Conservation (phyloP, 1,139 yeast species). For the Geotrichum aggregatum region DNA sequence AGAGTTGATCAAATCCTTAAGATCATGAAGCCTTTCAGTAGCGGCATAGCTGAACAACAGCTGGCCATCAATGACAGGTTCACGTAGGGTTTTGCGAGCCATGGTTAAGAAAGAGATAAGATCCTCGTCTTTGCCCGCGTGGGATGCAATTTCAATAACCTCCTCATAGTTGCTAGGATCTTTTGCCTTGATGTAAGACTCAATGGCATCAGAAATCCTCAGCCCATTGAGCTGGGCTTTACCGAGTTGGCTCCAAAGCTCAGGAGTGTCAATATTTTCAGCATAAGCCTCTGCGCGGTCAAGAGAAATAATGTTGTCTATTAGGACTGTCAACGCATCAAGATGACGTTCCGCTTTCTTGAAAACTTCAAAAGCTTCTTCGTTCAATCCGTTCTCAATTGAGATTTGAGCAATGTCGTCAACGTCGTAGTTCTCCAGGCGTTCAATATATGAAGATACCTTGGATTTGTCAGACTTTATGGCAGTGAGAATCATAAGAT, state of each 20-base stretch:
- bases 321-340: constrained; percentile 84
- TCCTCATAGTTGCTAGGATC: constrained; percentile 88
- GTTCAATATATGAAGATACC: constrained; percentile 79
- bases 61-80: constrained; percentile 89
- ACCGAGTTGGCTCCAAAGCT: constrained; percentile 93
- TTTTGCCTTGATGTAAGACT: constrained; percentile 75
- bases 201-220: constrained; percentile 86
- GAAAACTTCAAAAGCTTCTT: constrained; percentile 92
- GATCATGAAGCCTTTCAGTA: constrained; percentile 68
- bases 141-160: constrained; percentile 92
- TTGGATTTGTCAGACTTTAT: constrained; percentile 89
- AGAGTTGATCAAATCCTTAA: constrained; percentile 77
- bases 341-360: constrained; percentile 73
- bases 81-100: constrained; percentile 94
- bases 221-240: constrained; percentile 93
- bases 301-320: constrained; percentile 86
- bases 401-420: constrained; percentile 91
- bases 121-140: constrained; percentile 94
- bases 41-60: constrained; percentile 83
- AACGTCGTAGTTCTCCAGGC: constrained; percentile 86
- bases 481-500: constrained; percentile 85
- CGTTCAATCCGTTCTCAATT: constrained; percentile 79
- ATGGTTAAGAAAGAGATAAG: constrained; percentile 77
- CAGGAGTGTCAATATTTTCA: constrained; percentile 83
- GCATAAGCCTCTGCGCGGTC: constrained; percentile 95